phyloP scores from a whole-genome alignment of 176 grass and related monocot genomes.

The Guadua angustifolia region DNA sequence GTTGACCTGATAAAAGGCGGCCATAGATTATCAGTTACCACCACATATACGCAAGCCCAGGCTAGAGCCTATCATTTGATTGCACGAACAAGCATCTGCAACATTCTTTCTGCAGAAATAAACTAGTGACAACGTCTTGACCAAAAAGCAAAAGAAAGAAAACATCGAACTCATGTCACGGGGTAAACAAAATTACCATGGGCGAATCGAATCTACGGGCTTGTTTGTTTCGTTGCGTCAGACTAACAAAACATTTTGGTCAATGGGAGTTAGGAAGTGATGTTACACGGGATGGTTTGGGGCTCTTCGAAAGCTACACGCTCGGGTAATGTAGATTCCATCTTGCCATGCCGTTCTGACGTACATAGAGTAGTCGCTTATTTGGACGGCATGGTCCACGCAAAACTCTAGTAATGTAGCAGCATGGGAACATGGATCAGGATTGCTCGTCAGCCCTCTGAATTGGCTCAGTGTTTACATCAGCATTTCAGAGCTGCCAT shows the following conservation, averaged over 20 bases:
- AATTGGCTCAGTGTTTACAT: conserved; percentile 20
- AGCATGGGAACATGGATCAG: neutral
- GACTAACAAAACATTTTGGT: neutral
- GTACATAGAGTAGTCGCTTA: neutral
- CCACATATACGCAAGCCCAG: conserved; percentile 39
- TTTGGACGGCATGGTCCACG: conserved; percentile 13
- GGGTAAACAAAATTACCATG: neutral
- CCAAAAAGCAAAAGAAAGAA: neutral
- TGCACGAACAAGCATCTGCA: neutral
- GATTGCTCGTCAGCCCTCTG: conserved; percentile 29
- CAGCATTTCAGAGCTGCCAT: neutral
- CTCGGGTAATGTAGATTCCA: neutral
- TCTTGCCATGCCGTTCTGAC: neutral
- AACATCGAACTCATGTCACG: neutral
- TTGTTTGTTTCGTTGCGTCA: conserved; percentile 22
- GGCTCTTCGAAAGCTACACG: conserved; percentile 22
- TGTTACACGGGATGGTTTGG: neutral
- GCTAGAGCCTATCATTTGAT: conserved; percentile 18
- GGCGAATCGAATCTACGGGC: conserved; percentile 19
- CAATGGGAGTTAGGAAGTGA: conserved; percentile 32
- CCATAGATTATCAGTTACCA: conserved; percentile 38
- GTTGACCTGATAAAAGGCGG: conserved; percentile 37
- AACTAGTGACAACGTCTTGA: neutral
- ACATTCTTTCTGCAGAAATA: neutral
- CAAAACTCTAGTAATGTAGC: conserved; percentile 21